Evolutionary conservation across 2,329 filamentous ascomycete species (phyloP).

Genomic region (Dactylellina sp.): DNA sequence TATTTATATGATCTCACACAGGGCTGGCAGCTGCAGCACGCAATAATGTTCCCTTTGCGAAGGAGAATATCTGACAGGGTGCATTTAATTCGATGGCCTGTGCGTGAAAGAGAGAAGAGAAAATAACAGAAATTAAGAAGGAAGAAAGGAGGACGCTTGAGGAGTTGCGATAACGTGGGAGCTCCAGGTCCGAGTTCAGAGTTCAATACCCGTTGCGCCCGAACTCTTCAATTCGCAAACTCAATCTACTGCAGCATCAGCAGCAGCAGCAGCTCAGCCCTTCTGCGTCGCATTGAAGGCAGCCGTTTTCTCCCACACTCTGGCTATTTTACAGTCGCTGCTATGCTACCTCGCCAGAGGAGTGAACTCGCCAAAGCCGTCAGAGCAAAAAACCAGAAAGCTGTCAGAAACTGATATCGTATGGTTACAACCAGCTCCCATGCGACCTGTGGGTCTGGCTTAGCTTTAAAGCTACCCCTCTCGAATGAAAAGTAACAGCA

Average conservation of each 20-base stretch:
- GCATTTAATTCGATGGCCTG: constrained; percentile 25
- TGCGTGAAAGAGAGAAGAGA: constrained; percentile 14
- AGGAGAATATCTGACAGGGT: constrained; percentile 27
- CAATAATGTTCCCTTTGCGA: constrained; percentile 32
- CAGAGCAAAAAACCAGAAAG: constrained; percentile 12
- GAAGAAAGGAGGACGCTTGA: too few species aligned
- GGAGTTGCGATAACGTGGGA: background rate
- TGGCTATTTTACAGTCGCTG: background rate
- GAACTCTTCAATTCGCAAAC: constrained; percentile 11
- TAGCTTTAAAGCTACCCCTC: constrained; percentile 34
- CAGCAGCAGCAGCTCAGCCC: background rate
- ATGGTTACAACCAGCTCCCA: constrained; percentile 5
- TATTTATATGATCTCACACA: constrained; percentile 40
- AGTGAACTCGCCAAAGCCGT: background rate
- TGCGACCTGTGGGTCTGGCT: constrained; percentile 25
- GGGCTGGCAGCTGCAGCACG: constrained; percentile 39
- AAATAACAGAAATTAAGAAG: too few species aligned
- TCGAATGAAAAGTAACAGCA: constrained; percentile 14
- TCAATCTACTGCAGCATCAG: background rate
- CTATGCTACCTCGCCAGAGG: background rate
- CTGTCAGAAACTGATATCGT: constrained; percentile 28
- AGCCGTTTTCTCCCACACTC: constrained; percentile 7
- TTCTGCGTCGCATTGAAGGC: background rate
- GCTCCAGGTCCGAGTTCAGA: constrained; percentile 21
- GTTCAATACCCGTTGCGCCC: constrained; percentile 1